Evolutionary conservation across 2,329 filamentous ascomycete species (phyloP).

Genomic region (Talaromyces sp.): DNA sequence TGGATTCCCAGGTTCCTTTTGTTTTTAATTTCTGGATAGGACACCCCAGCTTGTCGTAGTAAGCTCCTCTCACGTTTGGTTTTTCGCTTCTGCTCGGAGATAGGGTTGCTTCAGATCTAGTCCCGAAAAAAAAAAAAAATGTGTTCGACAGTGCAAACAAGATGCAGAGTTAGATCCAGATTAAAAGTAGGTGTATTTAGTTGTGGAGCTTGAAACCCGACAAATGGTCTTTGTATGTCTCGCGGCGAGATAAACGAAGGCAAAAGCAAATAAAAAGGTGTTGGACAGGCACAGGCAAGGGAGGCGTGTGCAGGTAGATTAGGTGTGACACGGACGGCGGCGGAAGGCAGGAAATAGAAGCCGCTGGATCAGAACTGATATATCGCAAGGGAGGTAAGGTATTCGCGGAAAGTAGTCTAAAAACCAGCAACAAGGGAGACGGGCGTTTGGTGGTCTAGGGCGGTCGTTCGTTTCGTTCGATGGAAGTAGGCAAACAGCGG

Average conservation of each 20-base stretch:
- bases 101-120: constrained; percentile 2
- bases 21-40: constrained; percentile 7
- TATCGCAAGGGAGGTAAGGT: constrained; percentile 15
- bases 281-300: constrained; percentile 10
- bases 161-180: neutral
- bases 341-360: constrained; percentile 10
- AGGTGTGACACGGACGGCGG: constrained; percentile 13
- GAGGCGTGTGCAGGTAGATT: constrained; percentile 10
- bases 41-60: neutral
- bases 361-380: constrained; percentile 13
- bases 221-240: neutral
- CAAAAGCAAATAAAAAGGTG: constrained; percentile 7
- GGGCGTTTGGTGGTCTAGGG: neutral
- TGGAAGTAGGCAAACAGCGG: constrained; percentile 3
- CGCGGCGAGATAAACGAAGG: neutral
- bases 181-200: neutral
- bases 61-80: neutral
- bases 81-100: constrained; percentile 1
- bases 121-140: neutral
- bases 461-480: constrained; percentile 7
- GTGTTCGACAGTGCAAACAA: constrained; percentile 12
- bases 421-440: constrained; percentile 7
- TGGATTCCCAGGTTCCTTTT: constrained; percentile 1
- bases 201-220: constrained; percentile 1
- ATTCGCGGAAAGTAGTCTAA: neutral